These are phyloP conservation scores for Sporothrix brasiliensis DNA, from an alignment of 2,329 filamentous ascomycete genomes.

Conservation along the genomic window DNA sequence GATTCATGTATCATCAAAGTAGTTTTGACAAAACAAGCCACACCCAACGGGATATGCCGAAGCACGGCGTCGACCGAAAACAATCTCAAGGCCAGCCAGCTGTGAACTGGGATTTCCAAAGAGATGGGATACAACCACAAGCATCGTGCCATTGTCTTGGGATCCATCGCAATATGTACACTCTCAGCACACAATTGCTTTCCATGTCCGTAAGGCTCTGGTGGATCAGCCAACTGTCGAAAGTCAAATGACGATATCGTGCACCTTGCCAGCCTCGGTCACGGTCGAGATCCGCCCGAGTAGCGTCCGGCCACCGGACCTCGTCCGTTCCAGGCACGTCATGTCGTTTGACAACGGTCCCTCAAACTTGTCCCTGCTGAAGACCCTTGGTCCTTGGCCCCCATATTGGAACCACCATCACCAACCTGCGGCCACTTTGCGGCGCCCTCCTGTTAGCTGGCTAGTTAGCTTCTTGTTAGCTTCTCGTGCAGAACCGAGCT, in stretches of 20 bases:
- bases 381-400: background rate
- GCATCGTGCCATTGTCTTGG: background rate
- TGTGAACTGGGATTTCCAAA: background rate
- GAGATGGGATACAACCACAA: background rate
- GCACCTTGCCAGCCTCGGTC: slow-evolving; percentile 4
- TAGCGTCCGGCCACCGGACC: slow-evolving; percentile 18
- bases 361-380: background rate
- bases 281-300: slow-evolving; percentile 8
- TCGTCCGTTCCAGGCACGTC: background rate
- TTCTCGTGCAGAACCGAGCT: background rate
- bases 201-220: background rate
- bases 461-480: background rate
- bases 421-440: slow-evolving; percentile 5
- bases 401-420: background rate
- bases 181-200: background rate
- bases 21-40: no score
- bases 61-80: background rate
- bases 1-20: no score
- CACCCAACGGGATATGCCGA: background rate
- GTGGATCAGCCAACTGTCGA: no score
- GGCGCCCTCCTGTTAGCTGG: slow-evolving; percentile 14
- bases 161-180: background rate
- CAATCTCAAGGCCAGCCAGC: background rate
- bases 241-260: background rate
- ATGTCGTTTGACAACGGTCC: background rate